A percentile compares a stretch with the other conserved stretches of the same genome.
phyloP scores from a whole-genome alignment of 257 asterid genomes.

The Jaltomata sinuosa region DNA sequence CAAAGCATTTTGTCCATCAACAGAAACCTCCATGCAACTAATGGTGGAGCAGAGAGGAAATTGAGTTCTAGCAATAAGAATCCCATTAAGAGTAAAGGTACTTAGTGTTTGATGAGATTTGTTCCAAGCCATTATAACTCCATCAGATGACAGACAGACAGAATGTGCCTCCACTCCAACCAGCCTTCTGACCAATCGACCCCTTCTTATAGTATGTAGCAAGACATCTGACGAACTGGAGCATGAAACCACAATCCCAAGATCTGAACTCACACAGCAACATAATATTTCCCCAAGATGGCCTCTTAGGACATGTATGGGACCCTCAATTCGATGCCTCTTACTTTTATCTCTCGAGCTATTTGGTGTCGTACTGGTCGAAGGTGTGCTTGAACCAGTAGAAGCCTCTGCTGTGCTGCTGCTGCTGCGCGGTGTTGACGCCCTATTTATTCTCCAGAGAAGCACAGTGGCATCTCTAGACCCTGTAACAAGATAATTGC shows the following conservation, averaged over 20 bases:
- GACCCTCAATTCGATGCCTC: conserved; percentile 76
- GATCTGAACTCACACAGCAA: conserved; percentile 85
- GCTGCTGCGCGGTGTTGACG: conserved; percentile 37
- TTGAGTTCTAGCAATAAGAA: conserved; percentile 43
- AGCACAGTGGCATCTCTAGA: conserved; percentile 82
- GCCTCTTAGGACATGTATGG: conserved; percentile 87
- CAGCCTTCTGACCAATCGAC: conserved; percentile 72
- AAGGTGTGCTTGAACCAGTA: conserved; percentile 47
- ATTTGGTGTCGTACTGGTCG: conserved; percentile 31
- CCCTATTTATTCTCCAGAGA: conserved; percentile 77
- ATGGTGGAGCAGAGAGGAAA: conserved; percentile 56
- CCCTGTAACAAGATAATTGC: conserved; percentile 85
- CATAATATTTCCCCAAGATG: conserved; percentile 76
- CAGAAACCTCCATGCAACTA: conserved; percentile 84
- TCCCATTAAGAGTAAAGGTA: conserved; percentile 76
- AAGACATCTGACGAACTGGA: conserved; percentile 70
- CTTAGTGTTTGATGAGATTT: conserved; percentile 40
- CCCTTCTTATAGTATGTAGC: conserved; percentile 82
- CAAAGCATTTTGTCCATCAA: conserved; percentile 69
- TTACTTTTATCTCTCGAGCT: conserved; percentile 36
- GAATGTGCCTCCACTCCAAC: conserved; percentile 76
- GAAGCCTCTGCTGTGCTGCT: conserved; percentile 48
- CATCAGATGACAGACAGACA: conserved; percentile 74
- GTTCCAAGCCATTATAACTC: conserved; percentile 72
- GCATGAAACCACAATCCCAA: conserved; percentile 89